phyloP scores from a whole-genome alignment of 1,284 basidiomycete genomes.

The Takashimella koratensis region DNA sequence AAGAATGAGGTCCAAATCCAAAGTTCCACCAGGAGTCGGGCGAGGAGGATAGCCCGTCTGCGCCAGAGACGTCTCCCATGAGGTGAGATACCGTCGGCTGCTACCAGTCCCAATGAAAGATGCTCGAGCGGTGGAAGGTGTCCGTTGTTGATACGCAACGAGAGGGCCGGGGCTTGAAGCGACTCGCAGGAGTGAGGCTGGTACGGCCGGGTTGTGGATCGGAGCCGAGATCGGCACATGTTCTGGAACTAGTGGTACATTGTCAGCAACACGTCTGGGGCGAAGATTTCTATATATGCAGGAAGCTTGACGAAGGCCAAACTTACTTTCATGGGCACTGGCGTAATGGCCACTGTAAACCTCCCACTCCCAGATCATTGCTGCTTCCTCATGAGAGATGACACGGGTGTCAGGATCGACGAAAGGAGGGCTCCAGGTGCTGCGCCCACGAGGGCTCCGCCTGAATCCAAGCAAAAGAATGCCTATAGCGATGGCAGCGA shows the following conservation, averaged over 20 bases:
- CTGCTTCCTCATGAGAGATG: conserved; percentile 68
- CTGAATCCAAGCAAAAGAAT: conserved; percentile 58
- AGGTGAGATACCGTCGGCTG: conserved; percentile 69
- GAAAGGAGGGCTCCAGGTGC: conserved; percentile 67
- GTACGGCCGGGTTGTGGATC: conserved; percentile 64
- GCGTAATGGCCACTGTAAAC: conserved; percentile 86
- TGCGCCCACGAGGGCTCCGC: conserved; percentile 47
- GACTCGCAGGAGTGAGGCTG: conserved; percentile 52
- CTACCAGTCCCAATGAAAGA: conserved; percentile 62
- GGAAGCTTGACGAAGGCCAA: conserved; percentile 1
- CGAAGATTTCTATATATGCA: background rate
- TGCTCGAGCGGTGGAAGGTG: conserved; percentile 22
- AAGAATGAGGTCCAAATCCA: conserved; percentile 82
- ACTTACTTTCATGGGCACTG: conserved; percentile 67
- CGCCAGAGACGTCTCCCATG: conserved; percentile 51
- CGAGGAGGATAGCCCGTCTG: conserved; percentile 61
- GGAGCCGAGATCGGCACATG: conserved; percentile 59
- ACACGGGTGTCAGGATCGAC: conserved; percentile 71
- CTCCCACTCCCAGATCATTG: conserved; percentile 91
- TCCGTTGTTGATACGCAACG: conserved; percentile 34
- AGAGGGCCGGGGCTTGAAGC: conserved; percentile 21
- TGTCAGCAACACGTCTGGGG: conserved; percentile 1
- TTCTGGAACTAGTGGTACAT: conserved; percentile 62
- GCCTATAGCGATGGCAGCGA: conserved; percentile 55
- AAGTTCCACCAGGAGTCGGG: conserved; percentile 71